Base-by-base conservation (phyloP, 768 basidiomycete species). In the Termitomyces bulborhizus region DNA sequence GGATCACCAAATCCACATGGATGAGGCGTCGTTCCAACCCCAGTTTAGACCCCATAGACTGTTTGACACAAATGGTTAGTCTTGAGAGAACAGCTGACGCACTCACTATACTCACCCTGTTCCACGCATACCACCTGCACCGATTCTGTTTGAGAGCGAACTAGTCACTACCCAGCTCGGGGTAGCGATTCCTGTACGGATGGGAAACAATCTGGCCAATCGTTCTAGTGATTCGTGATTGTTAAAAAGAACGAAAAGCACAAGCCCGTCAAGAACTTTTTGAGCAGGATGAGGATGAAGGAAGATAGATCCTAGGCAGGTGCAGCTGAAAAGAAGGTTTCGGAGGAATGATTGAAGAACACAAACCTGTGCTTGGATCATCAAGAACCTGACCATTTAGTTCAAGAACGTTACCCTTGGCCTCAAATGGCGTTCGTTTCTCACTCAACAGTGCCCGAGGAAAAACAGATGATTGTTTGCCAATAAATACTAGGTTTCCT, bases 161-260 rank as follows among this genome's bases (percentile, higher is more conserved):
- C 81, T 77, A 3, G 85, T 72, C 16, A 91, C 75, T 6, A 91
- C 61, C 90, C 92, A 95, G 62, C 91, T 88, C 1, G 91, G 89
- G 1, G 80, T 76, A 8, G 82, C 68, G 3, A 93, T 75, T 3
- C 91, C 91, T 2, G 93, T 96, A 18, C 93, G 82, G 26, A 90
- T 79, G 4, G 93, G 93, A 64, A 95, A 88, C n/a, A 93, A 69
- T 44, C 87, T 79, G 1, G 78, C 67, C 1, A 79, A 82, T 51
- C 84, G 74, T 67, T 95, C 93, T 4, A 92, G 71, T 2, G 84
- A 85, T 1, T 67, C 60, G 0, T 62, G 60, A 58, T 85, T 82
- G 4, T 80, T 78, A 15, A 81, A 83, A 13, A 84, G 70, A 26
- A 93, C 68, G 60, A 92, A 83, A 6, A 92, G 68, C 60, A 65